These are phyloP conservation scores for Amphichorda felina DNA, from an alignment of 2,329 filamentous ascomycete species.

Conservation along the genomic window DNA sequence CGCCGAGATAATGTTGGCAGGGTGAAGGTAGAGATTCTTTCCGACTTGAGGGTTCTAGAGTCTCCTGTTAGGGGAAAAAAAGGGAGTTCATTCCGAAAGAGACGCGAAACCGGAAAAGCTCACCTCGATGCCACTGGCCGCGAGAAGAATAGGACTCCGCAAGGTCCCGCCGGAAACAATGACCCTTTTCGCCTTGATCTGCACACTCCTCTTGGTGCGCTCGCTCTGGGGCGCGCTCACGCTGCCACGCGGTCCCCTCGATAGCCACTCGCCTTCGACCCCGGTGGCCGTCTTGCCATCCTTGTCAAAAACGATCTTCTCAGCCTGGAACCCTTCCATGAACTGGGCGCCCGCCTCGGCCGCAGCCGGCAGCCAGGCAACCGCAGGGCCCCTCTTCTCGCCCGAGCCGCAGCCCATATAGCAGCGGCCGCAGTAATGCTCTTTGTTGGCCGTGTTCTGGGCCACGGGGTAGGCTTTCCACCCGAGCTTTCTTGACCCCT, in stretches of 20 bases:
- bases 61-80: conserved; percentile 2
- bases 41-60: conserved; percentile 66
- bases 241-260: conserved; percentile 51
- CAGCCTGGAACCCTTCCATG: conserved; percentile 68
- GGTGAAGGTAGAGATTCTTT: conserved; percentile 71
- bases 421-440: conserved; percentile 64
- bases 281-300: conserved; percentile 50
- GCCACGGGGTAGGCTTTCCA: conserved; percentile 59
- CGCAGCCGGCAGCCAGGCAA: conserved; percentile 71
- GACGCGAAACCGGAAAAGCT: no score
- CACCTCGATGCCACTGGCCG: conserved; percentile 65
- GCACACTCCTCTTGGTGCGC: conserved; percentile 44
- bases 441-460: conserved; percentile 64
- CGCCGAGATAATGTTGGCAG: conserved; percentile 46
- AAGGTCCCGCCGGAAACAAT: conserved; percentile 69
- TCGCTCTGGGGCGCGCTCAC: conserved; percentile 36
- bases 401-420: conserved; percentile 49
- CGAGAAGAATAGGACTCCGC: conserved; percentile 63
- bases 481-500: conserved; percentile 63
- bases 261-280: conserved; percentile 63
- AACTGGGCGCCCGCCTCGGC: conserved; percentile 65
- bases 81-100: not conserved
- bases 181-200: conserved; percentile 69
- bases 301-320: conserved; percentile 57
- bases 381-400: conserved; percentile 68